phyloP scores from a whole-genome alignment of 495 filamentous ascomycete genomes.

The Jackrogersella multiformis region DNA sequence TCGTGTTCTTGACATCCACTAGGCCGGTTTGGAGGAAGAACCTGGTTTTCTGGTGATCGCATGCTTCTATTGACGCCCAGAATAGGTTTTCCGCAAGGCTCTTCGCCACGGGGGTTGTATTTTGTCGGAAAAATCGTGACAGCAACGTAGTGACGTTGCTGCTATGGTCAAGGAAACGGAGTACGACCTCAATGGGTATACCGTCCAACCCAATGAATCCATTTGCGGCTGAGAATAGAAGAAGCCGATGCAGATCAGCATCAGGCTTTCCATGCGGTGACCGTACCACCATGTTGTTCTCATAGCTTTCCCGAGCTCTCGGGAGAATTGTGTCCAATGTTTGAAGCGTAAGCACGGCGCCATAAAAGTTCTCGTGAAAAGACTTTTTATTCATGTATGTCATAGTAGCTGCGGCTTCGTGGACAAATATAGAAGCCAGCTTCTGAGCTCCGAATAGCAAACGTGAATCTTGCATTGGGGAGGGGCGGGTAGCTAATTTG shows the following conservation, averaged over 20 bases:
- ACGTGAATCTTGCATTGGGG: constrained; percentile 4
- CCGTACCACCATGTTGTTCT: not conserved
- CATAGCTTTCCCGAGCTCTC: not conserved
- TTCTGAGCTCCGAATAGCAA: not conserved
- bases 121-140: not conserved
- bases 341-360: not conserved
- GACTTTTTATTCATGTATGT: not conserved
- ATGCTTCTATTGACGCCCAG: constrained; percentile 27
- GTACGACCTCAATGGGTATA: not conserved
- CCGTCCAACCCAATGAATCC: constrained; percentile 19
- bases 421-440: not conserved
- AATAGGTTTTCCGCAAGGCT: constrained; percentile 31
- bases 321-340: constrained; percentile 14
- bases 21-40: constrained; percentile 17
- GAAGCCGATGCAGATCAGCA: constrained; percentile 16
- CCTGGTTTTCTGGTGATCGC: not conserved
- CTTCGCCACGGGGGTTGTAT: not conserved
- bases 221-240: constrained; percentile 22
- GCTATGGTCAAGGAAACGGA: constrained; percentile 6
- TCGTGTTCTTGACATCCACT: constrained; percentile 14
- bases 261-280: not conserved
- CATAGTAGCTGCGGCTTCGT: constrained; percentile 7
- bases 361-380: not conserved
- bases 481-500: not conserved
- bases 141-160: constrained; percentile 8